Evolutionary conservation across 768 basidiomycete genomes (phyloP).

Genomic region (Krasilnikovozyma curviuscula): DNA sequence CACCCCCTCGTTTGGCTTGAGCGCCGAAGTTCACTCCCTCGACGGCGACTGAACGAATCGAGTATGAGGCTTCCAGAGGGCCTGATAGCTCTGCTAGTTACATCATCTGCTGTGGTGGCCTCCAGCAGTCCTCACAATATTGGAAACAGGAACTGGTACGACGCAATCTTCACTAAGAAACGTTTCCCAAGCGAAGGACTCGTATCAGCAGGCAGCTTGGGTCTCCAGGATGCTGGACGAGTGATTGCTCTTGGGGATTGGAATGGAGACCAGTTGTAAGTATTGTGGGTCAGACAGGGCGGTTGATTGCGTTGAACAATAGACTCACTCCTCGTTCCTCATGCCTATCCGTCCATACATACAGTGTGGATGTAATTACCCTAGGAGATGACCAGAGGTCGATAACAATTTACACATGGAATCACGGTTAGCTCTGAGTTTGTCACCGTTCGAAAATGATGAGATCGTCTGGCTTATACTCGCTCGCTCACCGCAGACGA

Average conservation of each 20-base stretch:
- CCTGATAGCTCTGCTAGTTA: no score
- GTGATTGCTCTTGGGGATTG: slow-evolving; percentile 87
- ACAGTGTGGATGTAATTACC: slow-evolving; percentile 61
- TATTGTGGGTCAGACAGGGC: slow-evolving; percentile 7
- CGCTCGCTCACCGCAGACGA: slow-evolving; percentile 33
- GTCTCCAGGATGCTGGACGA: slow-evolving; percentile 48
- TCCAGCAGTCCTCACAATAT: no score
- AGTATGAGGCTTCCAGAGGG: no score
- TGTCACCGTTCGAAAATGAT: background rate
- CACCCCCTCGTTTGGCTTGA: no score
- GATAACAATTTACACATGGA: slow-evolving; percentile 61
- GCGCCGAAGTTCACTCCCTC: no score
- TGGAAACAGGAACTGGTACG: no score
- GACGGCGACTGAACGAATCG: no score
- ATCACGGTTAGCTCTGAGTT: slow-evolving; percentile 40
- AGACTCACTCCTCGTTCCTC: background rate
- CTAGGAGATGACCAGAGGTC: slow-evolving; percentile 57
- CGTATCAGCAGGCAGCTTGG: slow-evolving; percentile 58
- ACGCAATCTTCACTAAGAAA: slow-evolving; percentile 65
- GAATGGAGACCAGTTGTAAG: slow-evolving; percentile 86
- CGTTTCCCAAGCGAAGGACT: slow-evolving; percentile 65
- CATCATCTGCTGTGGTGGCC: no score
- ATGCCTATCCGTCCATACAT: background rate
- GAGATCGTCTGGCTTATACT: slow-evolving; percentile 1
- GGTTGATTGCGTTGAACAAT: background rate